Conservation (phyloP, 2,329 filamentous ascomycete genomes). For the Aspergillus pseudotamarii region DNA sequence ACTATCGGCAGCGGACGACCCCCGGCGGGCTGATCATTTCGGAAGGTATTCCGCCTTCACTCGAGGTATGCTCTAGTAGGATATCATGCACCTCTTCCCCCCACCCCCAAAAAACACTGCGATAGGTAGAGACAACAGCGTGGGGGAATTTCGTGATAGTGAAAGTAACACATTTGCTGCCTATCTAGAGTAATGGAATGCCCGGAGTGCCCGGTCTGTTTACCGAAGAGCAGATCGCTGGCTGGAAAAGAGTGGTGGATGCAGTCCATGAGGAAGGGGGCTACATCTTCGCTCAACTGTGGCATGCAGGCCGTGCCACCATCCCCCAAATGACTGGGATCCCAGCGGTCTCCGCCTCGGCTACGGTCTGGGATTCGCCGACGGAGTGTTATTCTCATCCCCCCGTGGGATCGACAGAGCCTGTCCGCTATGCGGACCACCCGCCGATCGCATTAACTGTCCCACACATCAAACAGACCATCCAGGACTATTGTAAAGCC, state of each 20-base stretch:
- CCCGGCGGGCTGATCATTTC: slow-evolving; percentile 41
- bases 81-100: no score
- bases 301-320: slow-evolving; percentile 53
- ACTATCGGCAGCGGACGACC: slow-evolving; percentile 44
- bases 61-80: slow-evolving; percentile 36
- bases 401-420: slow-evolving; percentile 38
- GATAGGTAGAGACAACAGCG: not conserved
- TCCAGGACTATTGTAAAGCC: slow-evolving; percentile 48
- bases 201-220: slow-evolving; percentile 40
- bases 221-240: slow-evolving; percentile 46
- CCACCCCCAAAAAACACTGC: not conserved
- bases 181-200: slow-evolving; percentile 40
- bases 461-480: slow-evolving; percentile 49
- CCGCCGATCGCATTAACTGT: slow-evolving; percentile 49
- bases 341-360: slow-evolving; percentile 43
- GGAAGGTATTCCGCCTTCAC: slow-evolving; percentile 40
- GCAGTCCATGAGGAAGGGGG: slow-evolving; percentile 56
- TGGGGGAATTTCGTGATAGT: not conserved
- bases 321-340: slow-evolving; percentile 45
- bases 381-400: slow-evolving; percentile 47
- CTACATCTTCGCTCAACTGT: slow-evolving; percentile 47
- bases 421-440: slow-evolving; percentile 46
- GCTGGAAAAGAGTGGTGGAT: slow-evolving; percentile 56
- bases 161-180: not conserved
- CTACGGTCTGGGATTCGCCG: slow-evolving; percentile 50